phyloP scores from a whole-genome alignment of 192 early-diverging fungal genomes.

The Dissophora globulifera region DNA sequence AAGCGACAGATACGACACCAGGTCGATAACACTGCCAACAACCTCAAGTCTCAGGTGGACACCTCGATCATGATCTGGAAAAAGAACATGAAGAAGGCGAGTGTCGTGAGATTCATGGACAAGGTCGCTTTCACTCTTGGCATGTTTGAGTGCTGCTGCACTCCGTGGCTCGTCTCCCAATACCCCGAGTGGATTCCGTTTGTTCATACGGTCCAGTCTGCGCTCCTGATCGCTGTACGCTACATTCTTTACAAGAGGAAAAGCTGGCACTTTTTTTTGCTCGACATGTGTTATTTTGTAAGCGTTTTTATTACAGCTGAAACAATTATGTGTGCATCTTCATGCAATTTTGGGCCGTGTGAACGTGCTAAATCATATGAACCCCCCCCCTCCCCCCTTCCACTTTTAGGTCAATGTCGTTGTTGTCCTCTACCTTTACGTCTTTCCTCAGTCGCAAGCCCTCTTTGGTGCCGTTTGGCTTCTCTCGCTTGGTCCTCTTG shows the following conservation, averaged over 20 bases:
- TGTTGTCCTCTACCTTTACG: constrained; percentile 63
- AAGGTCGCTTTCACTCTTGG: constrained; percentile 75
- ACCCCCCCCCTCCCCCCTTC: not conserved
- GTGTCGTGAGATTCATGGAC: constrained; percentile 63
- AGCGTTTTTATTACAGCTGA: not conserved
- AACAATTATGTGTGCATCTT: too few relatives aligned
- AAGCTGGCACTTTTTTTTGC: constrained; percentile 70
- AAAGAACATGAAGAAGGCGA: constrained; percentile 53
- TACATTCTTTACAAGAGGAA: constrained; percentile 65
- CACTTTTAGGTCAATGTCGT: constrained; percentile 60
- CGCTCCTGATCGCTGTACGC: constrained; percentile 56
- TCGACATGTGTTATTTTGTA: constrained; percentile 68
- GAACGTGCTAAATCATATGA: constrained; percentile 14
- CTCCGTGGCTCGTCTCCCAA: constrained; percentile 59
- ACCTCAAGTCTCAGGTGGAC: constrained; percentile 43
- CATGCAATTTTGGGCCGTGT: too few relatives aligned
- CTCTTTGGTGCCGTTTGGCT: constrained; percentile 48
- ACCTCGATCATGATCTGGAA: constrained; percentile 38
- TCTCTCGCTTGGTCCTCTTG: constrained; percentile 71
- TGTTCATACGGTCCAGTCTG: constrained; percentile 62
- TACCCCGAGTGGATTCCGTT: constrained; percentile 66
- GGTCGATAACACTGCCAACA: constrained; percentile 25
- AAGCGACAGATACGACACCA: constrained; percentile 40
- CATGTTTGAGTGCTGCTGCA: constrained; percentile 71
- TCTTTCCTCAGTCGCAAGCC: constrained; percentile 54